A percentile compares a stretch with the other conserved stretches of the same genome.
These are phyloP conservation scores for Monosporozyma yasuniensis DNA, from an alignment of 805 yeast species.

Conservation along the genomic window DNA sequence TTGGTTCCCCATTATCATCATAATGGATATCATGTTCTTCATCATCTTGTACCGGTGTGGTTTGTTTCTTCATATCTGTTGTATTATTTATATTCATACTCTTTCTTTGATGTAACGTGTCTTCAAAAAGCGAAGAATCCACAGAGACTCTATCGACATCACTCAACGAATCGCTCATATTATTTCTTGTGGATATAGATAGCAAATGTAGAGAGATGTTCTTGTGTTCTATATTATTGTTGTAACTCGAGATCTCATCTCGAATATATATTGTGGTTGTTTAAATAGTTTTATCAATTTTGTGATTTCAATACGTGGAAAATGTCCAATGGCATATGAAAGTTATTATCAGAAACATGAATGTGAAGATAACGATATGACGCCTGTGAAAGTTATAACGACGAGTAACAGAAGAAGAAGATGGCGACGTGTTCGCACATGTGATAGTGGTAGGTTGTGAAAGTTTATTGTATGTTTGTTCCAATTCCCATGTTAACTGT, in stretches of 20 bases:
- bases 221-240: too few relatives aligned
- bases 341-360: background rate
- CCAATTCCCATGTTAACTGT: background rate
- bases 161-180: background rate
- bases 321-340: background rate
- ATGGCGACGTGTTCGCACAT: background rate
- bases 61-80: background rate
- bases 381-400: background rate
- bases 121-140: background rate
- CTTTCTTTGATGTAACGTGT: background rate
- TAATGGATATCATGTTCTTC: background rate
- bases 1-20: constrained; percentile 18
- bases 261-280: background rate
- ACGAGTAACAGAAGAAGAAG: background rate
- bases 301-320: background rate
- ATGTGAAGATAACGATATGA: background rate
- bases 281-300: background rate
- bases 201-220: too few relatives aligned
- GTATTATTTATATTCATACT: background rate
- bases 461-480: background rate
- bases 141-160: background rate
- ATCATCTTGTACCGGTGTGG: background rate
- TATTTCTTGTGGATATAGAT: background rate
- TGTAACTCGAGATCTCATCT: background rate
- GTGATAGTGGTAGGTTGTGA: background rate